phyloP scores from a whole-genome alignment of 345 rosid genomes.

The Aquilaria yunnanensis region DNA sequence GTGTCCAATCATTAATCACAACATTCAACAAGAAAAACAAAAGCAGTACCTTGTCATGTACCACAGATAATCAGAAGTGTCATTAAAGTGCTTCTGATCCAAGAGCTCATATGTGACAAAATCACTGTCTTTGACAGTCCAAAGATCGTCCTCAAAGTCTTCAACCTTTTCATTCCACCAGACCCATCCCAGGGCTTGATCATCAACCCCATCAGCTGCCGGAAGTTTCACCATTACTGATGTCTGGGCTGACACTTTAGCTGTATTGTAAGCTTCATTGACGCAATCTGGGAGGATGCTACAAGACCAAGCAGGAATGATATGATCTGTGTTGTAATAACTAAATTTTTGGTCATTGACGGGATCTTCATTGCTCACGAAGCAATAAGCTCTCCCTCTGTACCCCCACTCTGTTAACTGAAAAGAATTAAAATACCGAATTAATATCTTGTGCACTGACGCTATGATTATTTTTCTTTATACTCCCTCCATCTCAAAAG shows the following conservation, averaged over 20 bases:
- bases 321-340: slow-evolving; percentile 32
- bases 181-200: slow-evolving; percentile 30
- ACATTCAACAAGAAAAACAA: background rate
- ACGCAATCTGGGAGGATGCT: slow-evolving; percentile 58
- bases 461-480: too few relatives aligned
- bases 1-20: background rate
- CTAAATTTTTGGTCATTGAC: slow-evolving; percentile 30
- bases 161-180: slow-evolving; percentile 50
- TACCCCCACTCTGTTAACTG: background rate
- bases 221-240: slow-evolving; percentile 26
- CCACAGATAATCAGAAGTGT: slow-evolving; percentile 61
- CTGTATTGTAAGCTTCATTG: slow-evolving; percentile 49
- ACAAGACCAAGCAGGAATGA: slow-evolving; percentile 72
- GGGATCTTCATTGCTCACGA: slow-evolving; percentile 38
- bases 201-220: background rate
- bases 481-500: too few relatives aligned
- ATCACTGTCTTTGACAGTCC: slow-evolving; percentile 16
- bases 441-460: slow-evolving; percentile 1
- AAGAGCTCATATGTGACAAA: slow-evolving; percentile 23
- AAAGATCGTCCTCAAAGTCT: slow-evolving; percentile 18
- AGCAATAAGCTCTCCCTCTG: slow-evolving; percentile 32
- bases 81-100: slow-evolving; percentile 54
- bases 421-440: slow-evolving; percentile 1
- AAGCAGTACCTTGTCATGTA: slow-evolving; percentile 54
- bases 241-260: slow-evolving; percentile 51